A percentile compares a stretch with the other conserved stretches of the same genome.
These are phyloP conservation scores for Geoglossum cookeanum DNA, from an alignment of 2,329 filamentous ascomycete genomes.

Conservation along the genomic window DNA sequence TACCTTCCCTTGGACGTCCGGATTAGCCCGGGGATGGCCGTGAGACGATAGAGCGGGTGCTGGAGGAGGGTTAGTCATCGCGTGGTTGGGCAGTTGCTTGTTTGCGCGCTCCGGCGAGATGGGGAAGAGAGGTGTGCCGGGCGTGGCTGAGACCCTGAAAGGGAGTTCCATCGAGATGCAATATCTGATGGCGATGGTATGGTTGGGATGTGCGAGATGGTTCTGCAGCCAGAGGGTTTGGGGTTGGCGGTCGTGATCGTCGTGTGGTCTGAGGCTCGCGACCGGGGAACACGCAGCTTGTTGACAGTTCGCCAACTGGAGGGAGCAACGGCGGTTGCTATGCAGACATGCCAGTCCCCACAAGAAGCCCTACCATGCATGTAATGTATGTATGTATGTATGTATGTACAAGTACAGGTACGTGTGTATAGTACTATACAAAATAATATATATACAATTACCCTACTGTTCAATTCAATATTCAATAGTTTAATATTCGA, in stretches of 20 bases:
- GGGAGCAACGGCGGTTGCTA: background rate
- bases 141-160: slow-evolving; percentile 1
- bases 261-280: background rate
- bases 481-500: no score
- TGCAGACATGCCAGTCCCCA: background rate
- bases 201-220: background rate
- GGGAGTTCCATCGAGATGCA: background rate
- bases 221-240: background rate
- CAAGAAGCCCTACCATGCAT: no score
- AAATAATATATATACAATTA: no score
- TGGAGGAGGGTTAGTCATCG: slow-evolving; percentile 19
- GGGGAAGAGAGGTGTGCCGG: slow-evolving; percentile 15
- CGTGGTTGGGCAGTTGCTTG: slow-evolving; percentile 23
- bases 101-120: slow-evolving; percentile 47
- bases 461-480: no score
- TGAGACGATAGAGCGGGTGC: slow-evolving; percentile 14
- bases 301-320: background rate
- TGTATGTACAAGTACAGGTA: no score
- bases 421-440: no score
- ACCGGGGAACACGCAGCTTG: background rate
- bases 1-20: slow-evolving; percentile 44
- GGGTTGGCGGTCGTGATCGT: background rate
- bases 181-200: background rate
- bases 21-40: slow-evolving; percentile 34
- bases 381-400: no score